These are phyloP conservation scores for Ceratobasidium sp. DNA, from an alignment of 1,284 basidiomycete species.

Conservation along the genomic window DNA sequence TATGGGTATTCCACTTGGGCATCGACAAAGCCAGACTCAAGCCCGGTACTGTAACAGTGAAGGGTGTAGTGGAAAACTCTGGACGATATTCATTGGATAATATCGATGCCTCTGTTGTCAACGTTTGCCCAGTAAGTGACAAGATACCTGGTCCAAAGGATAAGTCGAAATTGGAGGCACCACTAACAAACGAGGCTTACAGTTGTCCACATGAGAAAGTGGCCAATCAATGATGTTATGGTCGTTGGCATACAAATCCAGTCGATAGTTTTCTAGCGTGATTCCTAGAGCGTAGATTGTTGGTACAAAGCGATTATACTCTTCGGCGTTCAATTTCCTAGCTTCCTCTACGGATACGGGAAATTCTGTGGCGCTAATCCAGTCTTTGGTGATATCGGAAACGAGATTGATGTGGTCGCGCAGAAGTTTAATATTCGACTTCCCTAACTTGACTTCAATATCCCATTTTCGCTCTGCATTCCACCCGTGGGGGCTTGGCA, in stretches of 20 bases:
- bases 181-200: constrained; percentile 53
- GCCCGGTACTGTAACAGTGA: constrained; percentile 68
- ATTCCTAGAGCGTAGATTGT: constrained; percentile 76
- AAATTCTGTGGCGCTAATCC: constrained; percentile 75
- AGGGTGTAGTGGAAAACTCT: constrained; percentile 69
- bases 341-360: neutral
- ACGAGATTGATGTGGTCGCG: constrained; percentile 93
- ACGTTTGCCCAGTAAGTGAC: constrained; percentile 63
- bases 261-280: constrained; percentile 72
- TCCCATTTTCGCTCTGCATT: constrained; percentile 74
- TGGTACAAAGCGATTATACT: constrained; percentile 83
- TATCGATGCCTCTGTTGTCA: constrained; percentile 63
- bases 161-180: constrained; percentile 22
- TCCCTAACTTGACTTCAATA: constrained; percentile 70
- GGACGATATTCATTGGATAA: constrained; percentile 77
- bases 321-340: constrained; percentile 49
- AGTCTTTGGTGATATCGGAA: constrained; percentile 87
- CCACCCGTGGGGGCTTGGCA: constrained; percentile 57
- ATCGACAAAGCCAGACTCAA: constrained; percentile 66
- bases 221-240: constrained; percentile 95
- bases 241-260: constrained; percentile 89
- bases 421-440: constrained; percentile 76
- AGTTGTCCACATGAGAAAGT: constrained; percentile 76
- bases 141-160: constrained; percentile 65
- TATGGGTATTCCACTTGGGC: constrained; percentile 88